Evolutionary conservation across 2,329 filamentous ascomycete species (phyloP).

Genomic region (Ascochyta koolunga): DNA sequence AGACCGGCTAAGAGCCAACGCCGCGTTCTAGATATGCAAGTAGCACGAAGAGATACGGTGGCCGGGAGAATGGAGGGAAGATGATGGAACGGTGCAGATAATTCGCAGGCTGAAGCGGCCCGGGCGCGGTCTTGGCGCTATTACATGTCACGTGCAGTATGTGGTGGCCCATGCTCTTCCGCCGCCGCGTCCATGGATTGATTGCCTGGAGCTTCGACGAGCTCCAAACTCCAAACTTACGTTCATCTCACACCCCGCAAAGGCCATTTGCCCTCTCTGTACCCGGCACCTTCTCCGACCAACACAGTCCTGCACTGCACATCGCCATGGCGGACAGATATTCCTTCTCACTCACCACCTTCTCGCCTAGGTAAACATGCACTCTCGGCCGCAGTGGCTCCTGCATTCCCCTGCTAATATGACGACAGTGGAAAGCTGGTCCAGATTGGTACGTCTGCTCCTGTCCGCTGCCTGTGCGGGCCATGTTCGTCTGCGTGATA

Average conservation of each 20-base stretch:
- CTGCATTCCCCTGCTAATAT: constrained; percentile 54
- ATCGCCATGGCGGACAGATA: constrained; percentile 91
- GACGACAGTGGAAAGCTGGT: constrained; percentile 89
- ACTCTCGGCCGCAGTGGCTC: constrained; percentile 22
- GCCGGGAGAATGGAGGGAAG: constrained; percentile 25
- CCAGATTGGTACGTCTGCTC: constrained; percentile 76
- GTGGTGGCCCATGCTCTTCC: constrained; percentile 6
- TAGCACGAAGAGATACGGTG: constrained; percentile 38
- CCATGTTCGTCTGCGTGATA: not conserved
- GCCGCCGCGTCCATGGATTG: constrained; percentile 19
- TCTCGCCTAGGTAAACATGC: constrained; percentile 88
- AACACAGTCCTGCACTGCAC: constrained; percentile 4
- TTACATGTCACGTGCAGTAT: constrained; percentile 2
- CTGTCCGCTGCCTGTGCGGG: constrained; percentile 13
- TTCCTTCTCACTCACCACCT: constrained; percentile 98
- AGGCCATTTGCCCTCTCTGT: constrained; percentile 1
- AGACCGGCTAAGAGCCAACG: constrained; percentile 26
- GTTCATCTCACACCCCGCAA: constrained; percentile 15
- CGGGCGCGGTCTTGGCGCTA: constrained; percentile 8
- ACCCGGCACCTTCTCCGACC: constrained; percentile 1
- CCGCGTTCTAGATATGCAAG: constrained; percentile 23
- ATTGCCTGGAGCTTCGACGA: constrained; percentile 19
- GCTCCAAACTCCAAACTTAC: constrained; percentile 17
- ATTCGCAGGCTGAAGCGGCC: constrained; percentile 6
- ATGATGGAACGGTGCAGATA: constrained; percentile 17